phyloP scores from a whole-genome alignment of 1,139 yeast genomes.

The Scheffersomyces stambukii region DNA sequence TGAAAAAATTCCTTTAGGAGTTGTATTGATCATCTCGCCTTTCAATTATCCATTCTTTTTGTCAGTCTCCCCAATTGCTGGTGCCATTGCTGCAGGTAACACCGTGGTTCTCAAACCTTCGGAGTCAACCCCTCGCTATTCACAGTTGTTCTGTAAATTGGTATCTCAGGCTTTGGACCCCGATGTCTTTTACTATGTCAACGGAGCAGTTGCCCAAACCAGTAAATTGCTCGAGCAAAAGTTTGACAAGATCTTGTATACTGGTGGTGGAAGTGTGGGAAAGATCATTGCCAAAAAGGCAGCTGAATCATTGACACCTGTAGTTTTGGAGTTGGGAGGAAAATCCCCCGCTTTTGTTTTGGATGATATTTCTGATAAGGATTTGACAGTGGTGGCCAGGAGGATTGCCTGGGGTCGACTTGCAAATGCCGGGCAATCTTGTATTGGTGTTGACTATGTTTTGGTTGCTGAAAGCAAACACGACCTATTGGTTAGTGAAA shows the following conservation, averaged over 20 bases:
- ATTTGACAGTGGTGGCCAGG: conserved; percentile 50
- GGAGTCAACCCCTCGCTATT: conserved; percentile 65
- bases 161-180: conserved; percentile 51
- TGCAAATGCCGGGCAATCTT: conserved; percentile 80
- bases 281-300: conserved; percentile 74
- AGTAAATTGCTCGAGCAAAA: conserved; percentile 57
- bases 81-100: conserved; percentile 90
- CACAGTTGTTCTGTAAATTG: conserved; percentile 50
- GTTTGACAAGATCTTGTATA: conserved; percentile 79
- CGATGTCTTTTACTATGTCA: conserved; percentile 55
- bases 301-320: conserved; percentile 78
- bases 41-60: conserved; percentile 80
- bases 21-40: conserved; percentile 72
- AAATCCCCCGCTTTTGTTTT: conserved; percentile 79
- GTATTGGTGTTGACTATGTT: conserved; percentile 84
- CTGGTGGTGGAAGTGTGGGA: conserved; percentile 78
- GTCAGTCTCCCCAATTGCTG: conserved; percentile 61
- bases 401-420: conserved; percentile 80
- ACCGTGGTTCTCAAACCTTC: conserved; percentile 75
- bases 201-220: conserved; percentile 73
- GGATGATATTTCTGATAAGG: conserved; percentile 37
- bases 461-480: conserved; percentile 57
- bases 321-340: conserved; percentile 82
- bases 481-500: conserved; percentile 43
- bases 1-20: conserved; percentile 71